A percentile compares a stretch with the other conserved stretches of the same genome.
Conservation (phyloP, 2,329 filamentous ascomycete genomes). For the Pestalotiopsis sp. region DNA sequence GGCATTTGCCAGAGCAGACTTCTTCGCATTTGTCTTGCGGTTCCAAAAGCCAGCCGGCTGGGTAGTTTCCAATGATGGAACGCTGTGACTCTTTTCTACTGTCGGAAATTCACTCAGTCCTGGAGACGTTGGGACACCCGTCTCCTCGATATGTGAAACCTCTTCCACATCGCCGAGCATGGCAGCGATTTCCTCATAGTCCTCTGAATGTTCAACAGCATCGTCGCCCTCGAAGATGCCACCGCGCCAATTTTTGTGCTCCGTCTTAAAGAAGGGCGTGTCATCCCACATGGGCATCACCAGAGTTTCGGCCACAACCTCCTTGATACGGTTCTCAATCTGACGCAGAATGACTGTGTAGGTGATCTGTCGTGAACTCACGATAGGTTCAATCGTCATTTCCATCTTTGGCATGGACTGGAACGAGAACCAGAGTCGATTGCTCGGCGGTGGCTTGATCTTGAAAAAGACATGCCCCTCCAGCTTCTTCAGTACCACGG, state of each 20-base stretch:
- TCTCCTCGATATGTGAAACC: constrained; percentile 46
- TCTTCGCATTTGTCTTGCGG: constrained; percentile 46
- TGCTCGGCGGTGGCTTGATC: constrained; percentile 93
- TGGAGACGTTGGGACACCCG: constrained; percentile 30
- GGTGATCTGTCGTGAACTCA: constrained; percentile 93
- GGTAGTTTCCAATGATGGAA: constrained; percentile 45
- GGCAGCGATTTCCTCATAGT: constrained; percentile 40
- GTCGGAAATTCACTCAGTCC: constrained; percentile 42
- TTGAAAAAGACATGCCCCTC: constrained; percentile 85
- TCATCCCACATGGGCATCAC: constrained; percentile 97
- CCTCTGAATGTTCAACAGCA: constrained; percentile 39
- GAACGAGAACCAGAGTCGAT: constrained; percentile 94
- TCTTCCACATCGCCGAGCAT: constrained; percentile 51
- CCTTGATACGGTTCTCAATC: constrained; percentile 93
- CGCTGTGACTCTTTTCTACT: constrained; percentile 59
- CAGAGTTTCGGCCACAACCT: constrained; percentile 88
- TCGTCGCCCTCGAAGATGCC: constrained; percentile 74
- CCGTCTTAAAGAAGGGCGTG: constrained; percentile 84
- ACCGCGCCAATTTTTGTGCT: constrained; percentile 77
- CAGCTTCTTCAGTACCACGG: constrained; percentile 80
- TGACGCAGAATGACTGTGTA: constrained; percentile 89
- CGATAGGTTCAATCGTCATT: constrained; percentile 91
- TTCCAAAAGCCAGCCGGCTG: constrained; percentile 50
- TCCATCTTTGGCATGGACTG: constrained; percentile 93
- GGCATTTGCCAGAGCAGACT: constrained; percentile 31